Evolutionary conservation across 163 green algal species (phyloP), one percentile per base, ranked within the genome.

Genomic region (Volvox carteri): DNA sequence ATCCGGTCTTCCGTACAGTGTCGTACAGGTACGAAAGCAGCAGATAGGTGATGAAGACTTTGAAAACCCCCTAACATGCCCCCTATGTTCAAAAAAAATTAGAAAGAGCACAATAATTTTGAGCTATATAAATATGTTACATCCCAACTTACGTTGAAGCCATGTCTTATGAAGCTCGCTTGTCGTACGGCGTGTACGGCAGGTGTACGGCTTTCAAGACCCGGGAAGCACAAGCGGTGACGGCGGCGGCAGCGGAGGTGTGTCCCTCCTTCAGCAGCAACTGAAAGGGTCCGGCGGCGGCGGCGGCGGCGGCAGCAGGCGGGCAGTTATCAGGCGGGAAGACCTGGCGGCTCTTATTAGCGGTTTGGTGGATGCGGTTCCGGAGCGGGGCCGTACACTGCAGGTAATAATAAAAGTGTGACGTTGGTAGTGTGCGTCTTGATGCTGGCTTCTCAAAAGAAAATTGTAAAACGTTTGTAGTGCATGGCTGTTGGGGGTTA

Each of bases 141-240:
- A n/a, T n/a, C n/a, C n/a, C n/a, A n/a, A n/a, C n/a, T n/a, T n/a
- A n/a, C n/a, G n/a, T n/a, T n/a, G n/a, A n/a, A n/a, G n/a, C n/a
- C n/a, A n/a, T n/a, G 54, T 65, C 54, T 11, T 23, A 7, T 65
- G 8, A n/a, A n/a, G 54, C 54, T 65, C 54, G 19, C 7, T 65
- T 65, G 54, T 65, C 19, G 54, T 23, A 65, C 28, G 54, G 54
- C 7, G 8, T 76, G 67, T 76, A 76, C 70, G 70, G 25, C 78
- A 85, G 78, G 78, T 85, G 52, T 74, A 58, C 23, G 78, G 78
- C 50, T 56, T 85, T 21, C 33, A 44, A 39, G 78, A 85, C 37
- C 33, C 21, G 54, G 78, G 78, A 1, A 37, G 78, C 37, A n/a
- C n/a, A n/a, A n/a, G n/a, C n/a, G n/a, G n/a, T n/a, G 25, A 12